Evolutionary conservation across 352 stramenopile genomes (phyloP).

Genomic region (Phytophthora multivora): DNA sequence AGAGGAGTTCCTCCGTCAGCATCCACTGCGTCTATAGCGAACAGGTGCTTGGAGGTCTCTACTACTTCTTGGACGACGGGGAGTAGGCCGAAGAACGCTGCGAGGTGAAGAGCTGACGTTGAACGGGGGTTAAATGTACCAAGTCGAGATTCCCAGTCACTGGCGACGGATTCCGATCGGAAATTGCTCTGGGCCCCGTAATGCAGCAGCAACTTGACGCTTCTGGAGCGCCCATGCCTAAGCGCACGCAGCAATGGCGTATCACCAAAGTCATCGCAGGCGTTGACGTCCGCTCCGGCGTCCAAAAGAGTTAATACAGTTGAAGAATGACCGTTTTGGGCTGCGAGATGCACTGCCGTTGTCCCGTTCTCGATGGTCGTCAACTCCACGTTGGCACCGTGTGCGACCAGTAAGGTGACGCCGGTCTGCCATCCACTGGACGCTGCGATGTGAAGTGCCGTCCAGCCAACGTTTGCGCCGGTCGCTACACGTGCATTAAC

Average conservation of each 20-base stretch:
- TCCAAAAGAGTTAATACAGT: slow-evolving; percentile 31
- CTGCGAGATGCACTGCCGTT: slow-evolving; percentile 34
- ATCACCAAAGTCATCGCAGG: slow-evolving; percentile 15
- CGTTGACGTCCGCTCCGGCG: slow-evolving; percentile 31
- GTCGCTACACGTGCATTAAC: slow-evolving; percentile 8
- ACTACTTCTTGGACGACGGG: slow-evolving; percentile 29
- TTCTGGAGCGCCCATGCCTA: slow-evolving; percentile 31
- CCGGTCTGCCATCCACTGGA: slow-evolving; percentile 32
- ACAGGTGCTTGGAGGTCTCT: slow-evolving; percentile 7
- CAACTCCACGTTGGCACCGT: slow-evolving; percentile 31
- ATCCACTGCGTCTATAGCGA: slow-evolving; percentile 36
- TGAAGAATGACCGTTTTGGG: slow-evolving; percentile 28
- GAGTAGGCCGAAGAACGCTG: slow-evolving; percentile 38
- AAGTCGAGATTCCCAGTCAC: slow-evolving; percentile 3
- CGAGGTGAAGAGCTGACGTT: slow-evolving; percentile 46
- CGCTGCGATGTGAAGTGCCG: slow-evolving; percentile 36
- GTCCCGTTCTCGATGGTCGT: slow-evolving; percentile 6
- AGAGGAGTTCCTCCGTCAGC: slow-evolving; percentile 38
- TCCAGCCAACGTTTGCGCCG: slow-evolving; percentile 22
- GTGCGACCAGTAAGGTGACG: slow-evolving; percentile 29
- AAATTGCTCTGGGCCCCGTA: slow-evolving; percentile 16
- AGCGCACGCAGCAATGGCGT: slow-evolving; percentile 39
- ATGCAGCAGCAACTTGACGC: slow-evolving; percentile 30
- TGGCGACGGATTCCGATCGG: background rate
- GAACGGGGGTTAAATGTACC: slow-evolving; percentile 27